Evolutionary conservation across 2,329 filamentous ascomycete species (phyloP), one percentile per base, ranked within the genome.

Genomic region (Epichloe sibirici): DNA sequence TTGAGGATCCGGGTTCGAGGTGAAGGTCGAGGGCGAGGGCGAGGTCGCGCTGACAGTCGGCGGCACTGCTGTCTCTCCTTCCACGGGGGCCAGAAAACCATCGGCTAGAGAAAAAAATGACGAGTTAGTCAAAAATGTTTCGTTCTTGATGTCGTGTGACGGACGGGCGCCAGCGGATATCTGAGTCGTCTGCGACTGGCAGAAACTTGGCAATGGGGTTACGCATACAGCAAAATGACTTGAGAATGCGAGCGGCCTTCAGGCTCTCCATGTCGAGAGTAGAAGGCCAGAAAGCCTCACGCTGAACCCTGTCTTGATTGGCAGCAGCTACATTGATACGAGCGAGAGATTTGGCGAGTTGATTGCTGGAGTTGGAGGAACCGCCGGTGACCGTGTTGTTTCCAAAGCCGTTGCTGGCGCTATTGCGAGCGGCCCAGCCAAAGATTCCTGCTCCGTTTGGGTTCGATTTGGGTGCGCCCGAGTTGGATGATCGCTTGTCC

Each of bases 201-300:
- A 13, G 48, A 45, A 37, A 13, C 15, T 37, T 12, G 17, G 28
- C 17, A 12, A 38, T 1, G 35, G 15, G 15, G 17, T 49, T n/a
- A 45, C 9, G 46, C 66, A 51, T 76, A 88, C 85, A 88, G 74
- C 89, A 95, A 70, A 96, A 96, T 35, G 87, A 91, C 65, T 89
- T 86, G 49, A 96, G 70, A 56, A 95, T 95, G 53, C 89, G 78
- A 54, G 90, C 89, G 46, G 90, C 88, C 71, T 95, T 95, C 70
- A 95, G 88, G 68, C 86, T 87, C 74, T 96, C 90, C 59, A 86
- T 85, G 65, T 95, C 90, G 49, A 95, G 74, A 1, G 84, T 86
- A 35, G 86, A 85, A 3, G 89, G 89, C 87, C 87, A 93, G 63
- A 91, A 91, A 25, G 86, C 83, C 66, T 94, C 88, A 34, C 66